Conservation (phyloP, 768 basidiomycete genomes). For the Mycena galericulata region DNA sequence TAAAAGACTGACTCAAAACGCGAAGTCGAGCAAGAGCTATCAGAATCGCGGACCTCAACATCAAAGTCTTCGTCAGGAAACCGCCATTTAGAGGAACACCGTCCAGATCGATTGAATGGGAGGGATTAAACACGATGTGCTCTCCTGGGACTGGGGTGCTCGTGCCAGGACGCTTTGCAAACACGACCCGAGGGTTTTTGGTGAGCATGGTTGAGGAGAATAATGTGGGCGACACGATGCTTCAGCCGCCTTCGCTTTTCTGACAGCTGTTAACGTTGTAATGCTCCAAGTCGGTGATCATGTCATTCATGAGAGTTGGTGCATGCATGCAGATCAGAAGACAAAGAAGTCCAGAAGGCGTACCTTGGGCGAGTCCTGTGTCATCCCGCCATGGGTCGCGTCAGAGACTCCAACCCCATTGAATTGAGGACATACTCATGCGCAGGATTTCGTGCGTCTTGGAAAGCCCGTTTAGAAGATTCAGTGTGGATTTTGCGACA, state of each 20-base stretch:
- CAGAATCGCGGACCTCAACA: conserved; percentile 40
- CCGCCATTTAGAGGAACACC: conserved; percentile 47
- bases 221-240: conserved; percentile 4
- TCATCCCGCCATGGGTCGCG: too few relatives aligned
- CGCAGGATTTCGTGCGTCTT: neutral
- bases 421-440: neutral
- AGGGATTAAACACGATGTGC: conserved; percentile 45
- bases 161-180: conserved; percentile 24
- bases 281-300: neutral
- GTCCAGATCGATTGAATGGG: conserved; percentile 51
- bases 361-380: neutral
- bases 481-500: neutral
- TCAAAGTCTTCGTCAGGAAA: conserved; percentile 51
- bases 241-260: too few relatives aligned
- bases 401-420: neutral
- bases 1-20: neutral
- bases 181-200: conserved; percentile 35
- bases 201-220: conserved; percentile 19
- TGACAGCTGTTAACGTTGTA: too few relatives aligned
- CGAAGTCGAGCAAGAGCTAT: neutral
- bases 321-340: conserved; percentile 9
- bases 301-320: neutral
- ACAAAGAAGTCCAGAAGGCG: conserved; percentile 10
- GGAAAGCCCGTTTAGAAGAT: neutral
- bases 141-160: conserved; percentile 39